These are phyloP conservation scores for Citrus trifoliata DNA, from an alignment of 345 rosid genomes.

Conservation along the genomic window DNA sequence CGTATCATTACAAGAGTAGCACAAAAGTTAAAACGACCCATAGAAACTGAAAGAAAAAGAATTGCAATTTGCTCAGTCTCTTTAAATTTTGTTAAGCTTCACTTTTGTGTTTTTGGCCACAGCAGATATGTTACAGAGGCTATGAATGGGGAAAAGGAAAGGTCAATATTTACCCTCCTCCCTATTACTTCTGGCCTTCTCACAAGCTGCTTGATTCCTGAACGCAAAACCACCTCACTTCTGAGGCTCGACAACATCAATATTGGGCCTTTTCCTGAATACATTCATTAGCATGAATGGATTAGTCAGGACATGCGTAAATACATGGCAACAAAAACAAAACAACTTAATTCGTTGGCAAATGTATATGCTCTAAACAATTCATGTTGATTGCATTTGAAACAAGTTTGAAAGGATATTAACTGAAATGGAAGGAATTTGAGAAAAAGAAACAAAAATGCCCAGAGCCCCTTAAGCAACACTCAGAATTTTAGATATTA, in stretches of 20 bases:
- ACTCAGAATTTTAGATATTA: not conserved
- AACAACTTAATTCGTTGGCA: not conserved
- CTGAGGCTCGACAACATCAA: conserved; percentile 91
- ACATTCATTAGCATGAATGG: conserved; percentile 54
- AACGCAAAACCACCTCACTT: conserved; percentile 89
- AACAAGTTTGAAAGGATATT: not conserved
- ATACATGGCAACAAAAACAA: not conserved
- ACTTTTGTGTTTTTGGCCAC: not conserved
- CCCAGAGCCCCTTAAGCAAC: not conserved
- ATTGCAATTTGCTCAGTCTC: not conserved
- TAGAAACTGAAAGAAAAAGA: not conserved
- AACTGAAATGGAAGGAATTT: conserved; percentile 18
- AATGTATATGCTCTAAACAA: not conserved
- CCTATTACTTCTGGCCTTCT: conserved; percentile 35
- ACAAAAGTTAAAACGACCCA: not conserved
- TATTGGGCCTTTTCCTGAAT: conserved; percentile 55
- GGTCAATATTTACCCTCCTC: too few relatives aligned
- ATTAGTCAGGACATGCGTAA: too few relatives aligned
- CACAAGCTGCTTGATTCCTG: conserved; percentile 58
- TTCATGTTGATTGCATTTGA: not conserved
- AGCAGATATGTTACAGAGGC: not conserved
- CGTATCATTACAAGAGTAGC: not conserved
- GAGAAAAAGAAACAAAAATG: conserved; percentile 20
- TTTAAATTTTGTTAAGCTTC: not conserved
- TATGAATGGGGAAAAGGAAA: not conserved